Evolutionary conservation across 257 asterid genomes (phyloP).

Genomic region (Agastache rugosa): DNA sequence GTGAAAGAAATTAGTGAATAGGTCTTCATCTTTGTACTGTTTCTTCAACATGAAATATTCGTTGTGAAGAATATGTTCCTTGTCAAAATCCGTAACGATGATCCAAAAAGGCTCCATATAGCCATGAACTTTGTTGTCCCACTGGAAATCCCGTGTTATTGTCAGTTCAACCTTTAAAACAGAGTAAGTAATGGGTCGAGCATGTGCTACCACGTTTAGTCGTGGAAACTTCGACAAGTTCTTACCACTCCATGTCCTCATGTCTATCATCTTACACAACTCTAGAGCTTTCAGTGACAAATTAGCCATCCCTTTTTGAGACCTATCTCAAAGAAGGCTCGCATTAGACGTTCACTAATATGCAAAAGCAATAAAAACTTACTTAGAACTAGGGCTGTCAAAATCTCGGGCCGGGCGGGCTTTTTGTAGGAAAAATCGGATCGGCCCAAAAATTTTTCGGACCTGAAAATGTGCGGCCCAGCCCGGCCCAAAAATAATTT

Average conservation of each 20-base stretch:
- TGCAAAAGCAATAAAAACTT: conserved; percentile 31
- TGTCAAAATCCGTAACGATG: conserved; percentile 62
- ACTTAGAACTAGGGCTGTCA: not conserved
- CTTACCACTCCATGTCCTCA: conserved; percentile 71
- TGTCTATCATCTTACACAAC: conserved; percentile 63
- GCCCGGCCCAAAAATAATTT: too few relatives aligned
- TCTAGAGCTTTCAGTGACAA: conserved; percentile 62
- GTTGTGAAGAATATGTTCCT: conserved; percentile 58
- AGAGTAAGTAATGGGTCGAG: conserved; percentile 64
- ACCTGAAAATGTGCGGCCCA: too few relatives aligned
- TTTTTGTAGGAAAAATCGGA: too few relatives aligned
- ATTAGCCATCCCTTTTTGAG: conserved; percentile 69
- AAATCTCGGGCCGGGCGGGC: too few relatives aligned
- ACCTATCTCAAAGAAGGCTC: conserved; percentile 64
- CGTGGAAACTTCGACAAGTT: conserved; percentile 58
- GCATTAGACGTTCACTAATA: conserved; percentile 71
- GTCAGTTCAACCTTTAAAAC: conserved; percentile 58
- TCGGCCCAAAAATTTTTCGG: too few relatives aligned
- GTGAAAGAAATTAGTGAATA: too few relatives aligned
- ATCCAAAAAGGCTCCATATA: conserved; percentile 68
- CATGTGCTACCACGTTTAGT: conserved; percentile 59
- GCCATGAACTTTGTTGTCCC: conserved; percentile 66
- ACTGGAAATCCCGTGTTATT: conserved; percentile 61
- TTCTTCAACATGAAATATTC: conserved; percentile 64
- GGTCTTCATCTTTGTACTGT: conserved; percentile 59